Evolutionary conservation across 495 filamentous ascomycete genomes (phyloP).

Genomic region (Peziza echinospora): DNA sequence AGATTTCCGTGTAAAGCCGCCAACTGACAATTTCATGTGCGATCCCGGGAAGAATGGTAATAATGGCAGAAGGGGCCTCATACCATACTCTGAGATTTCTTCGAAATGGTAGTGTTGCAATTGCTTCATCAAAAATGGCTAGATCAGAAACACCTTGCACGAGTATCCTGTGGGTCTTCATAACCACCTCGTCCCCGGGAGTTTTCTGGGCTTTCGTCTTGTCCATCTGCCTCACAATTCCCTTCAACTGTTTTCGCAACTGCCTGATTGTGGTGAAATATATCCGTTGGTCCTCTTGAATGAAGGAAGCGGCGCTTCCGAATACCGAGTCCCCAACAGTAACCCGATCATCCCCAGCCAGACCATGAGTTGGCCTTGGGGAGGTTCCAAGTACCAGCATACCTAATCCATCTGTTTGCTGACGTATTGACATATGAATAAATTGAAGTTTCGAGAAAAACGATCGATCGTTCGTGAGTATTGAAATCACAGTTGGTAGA

Average conservation of each 20-base stretch:
- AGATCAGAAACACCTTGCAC: not conserved
- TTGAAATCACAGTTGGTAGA: no score
- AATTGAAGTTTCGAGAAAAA: no score
- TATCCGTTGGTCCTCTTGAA: not conserved
- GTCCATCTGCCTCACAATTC: not conserved
- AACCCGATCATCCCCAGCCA: no score
- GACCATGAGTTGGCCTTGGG: no score
- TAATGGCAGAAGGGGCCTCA: not conserved
- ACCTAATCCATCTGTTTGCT: no score
- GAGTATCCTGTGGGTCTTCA: not conserved
- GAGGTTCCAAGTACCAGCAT: no score
- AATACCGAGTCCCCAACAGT: no score
- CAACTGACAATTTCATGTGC: not conserved
- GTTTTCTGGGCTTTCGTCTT: not conserved
- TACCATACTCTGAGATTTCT: not conserved
- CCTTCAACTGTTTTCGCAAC: not conserved
- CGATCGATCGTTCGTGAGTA: no score
- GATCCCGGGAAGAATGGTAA: not conserved
- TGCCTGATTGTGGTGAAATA: not conserved
- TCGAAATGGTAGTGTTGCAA: not conserved
- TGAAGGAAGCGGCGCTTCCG: no score
- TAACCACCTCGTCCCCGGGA: no score
- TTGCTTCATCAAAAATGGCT: not conserved
- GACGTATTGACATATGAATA: no score
- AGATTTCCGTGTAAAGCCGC: not conserved